A percentile compares a stretch with the other conserved stretches of the same genome.
Conservation (phyloP, 2,329 filamentous ascomycete species). For the Talaromyces verruculosus region DNA sequence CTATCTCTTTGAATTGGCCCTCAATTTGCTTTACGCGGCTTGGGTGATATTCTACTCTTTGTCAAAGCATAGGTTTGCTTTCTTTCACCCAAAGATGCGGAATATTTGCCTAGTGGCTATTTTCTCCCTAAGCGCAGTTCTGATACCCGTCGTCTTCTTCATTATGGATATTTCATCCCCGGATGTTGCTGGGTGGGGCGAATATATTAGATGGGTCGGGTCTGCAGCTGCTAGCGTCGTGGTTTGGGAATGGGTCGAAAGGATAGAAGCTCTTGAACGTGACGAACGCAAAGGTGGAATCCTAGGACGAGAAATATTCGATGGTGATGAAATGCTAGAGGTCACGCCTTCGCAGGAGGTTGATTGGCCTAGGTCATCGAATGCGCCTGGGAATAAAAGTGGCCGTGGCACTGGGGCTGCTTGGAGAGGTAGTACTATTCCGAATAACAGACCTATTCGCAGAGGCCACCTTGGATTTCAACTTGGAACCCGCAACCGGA, state of each 20-base stretch:
- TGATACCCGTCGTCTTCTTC: constrained; percentile 90
- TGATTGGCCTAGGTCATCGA: constrained; percentile 44
- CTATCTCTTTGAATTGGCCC: constrained; percentile 84
- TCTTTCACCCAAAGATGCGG: constrained; percentile 85
- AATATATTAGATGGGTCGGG: constrained; percentile 95
- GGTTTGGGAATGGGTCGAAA: constrained; percentile 97
- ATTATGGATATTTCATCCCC: constrained; percentile 85
- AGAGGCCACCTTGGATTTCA: constrained; percentile 36
- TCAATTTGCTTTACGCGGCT: constrained; percentile 84
- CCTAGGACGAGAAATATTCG: constrained; percentile 84
- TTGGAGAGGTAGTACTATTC: constrained; percentile 41
- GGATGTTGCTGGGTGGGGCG: constrained; percentile 86
- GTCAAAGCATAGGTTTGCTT: constrained; percentile 89
- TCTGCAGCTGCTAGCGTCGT: constrained; percentile 93
- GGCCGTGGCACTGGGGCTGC: constrained; percentile 38
- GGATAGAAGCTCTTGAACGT: constrained; percentile 86
- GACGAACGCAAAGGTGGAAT: constrained; percentile 95
- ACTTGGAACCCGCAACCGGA: constrained; percentile 27
- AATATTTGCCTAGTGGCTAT: constrained; percentile 80
- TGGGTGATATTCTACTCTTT: constrained; percentile 93
- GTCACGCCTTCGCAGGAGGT: constrained; percentile 60
- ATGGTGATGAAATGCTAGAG: constrained; percentile 90
- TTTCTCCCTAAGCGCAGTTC: constrained; percentile 75
- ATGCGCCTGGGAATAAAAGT: constrained; percentile 35
- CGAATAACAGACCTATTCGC: constrained; percentile 39